Evolutionary conservation across 2,329 filamentous ascomycete species (phyloP).

Genomic region (Camillea tinctor): DNA sequence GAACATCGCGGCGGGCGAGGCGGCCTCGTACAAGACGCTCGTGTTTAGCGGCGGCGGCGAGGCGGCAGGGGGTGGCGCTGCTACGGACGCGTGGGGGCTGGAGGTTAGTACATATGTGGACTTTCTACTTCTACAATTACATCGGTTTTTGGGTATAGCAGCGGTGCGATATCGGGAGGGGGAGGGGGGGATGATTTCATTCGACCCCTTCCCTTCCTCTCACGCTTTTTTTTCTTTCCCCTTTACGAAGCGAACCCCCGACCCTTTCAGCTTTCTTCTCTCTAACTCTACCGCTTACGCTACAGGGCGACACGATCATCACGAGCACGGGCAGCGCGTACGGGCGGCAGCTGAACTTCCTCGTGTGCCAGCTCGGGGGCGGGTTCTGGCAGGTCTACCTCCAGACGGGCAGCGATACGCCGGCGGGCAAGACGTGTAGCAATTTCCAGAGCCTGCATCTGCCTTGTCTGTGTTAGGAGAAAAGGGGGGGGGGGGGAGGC

Average conservation of each 20-base stretch:
- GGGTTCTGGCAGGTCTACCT: conserved; percentile 51
- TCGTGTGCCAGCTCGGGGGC: conserved; percentile 44
- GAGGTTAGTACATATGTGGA: too few relatives aligned
- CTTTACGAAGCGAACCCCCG: too few relatives aligned
- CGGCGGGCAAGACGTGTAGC: conserved; percentile 49
- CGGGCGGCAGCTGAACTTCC: conserved; percentile 47
- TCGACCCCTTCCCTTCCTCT: too few relatives aligned
- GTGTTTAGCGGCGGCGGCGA: conserved; percentile 34
- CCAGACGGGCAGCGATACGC: conserved; percentile 50
- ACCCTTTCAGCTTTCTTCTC: too few relatives aligned
- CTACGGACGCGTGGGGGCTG: conserved; percentile 52
- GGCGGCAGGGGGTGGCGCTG: conserved; percentile 34
- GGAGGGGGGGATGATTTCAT: too few relatives aligned
- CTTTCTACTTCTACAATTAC: too few relatives aligned
- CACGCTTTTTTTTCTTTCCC: too few relatives aligned
- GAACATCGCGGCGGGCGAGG: conserved; percentile 41
- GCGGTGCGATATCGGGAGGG: too few relatives aligned
- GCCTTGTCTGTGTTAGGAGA: conserved; percentile 45
- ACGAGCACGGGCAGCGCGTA: conserved; percentile 24
- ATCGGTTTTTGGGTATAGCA: too few relatives aligned
- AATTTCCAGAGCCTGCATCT: conserved; percentile 56
- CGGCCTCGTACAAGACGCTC: conserved; percentile 52
- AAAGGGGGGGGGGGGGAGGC: neutral
- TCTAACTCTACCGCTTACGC: too few relatives aligned
- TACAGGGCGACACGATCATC: conserved; percentile 31